A percentile compares a stretch with the other conserved stretches of the same genome.
Evolutionary conservation across 129 eudicot species (phyloP).

Genomic region (Saposhnikovia divaricata): DNA sequence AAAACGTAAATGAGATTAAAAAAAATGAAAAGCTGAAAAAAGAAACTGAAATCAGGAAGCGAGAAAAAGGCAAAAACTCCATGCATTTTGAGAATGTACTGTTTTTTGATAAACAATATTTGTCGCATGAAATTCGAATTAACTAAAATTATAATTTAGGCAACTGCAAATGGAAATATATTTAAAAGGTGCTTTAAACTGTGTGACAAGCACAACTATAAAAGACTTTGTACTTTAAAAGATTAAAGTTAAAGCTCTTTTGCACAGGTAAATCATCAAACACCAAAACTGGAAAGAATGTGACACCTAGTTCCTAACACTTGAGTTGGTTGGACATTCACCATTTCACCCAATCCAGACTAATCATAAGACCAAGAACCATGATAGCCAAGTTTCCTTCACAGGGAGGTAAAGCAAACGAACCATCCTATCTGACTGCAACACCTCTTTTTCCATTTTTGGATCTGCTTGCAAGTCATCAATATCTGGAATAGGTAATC

Average conservation of each 20-base stretch:
- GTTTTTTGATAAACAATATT: too few species aligned
- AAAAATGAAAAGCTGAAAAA: too few species aligned
- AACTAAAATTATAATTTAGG: too few species aligned
- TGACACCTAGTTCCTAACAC: neutral
- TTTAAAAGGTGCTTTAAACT: neutral
- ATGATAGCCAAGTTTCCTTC: conserved; percentile 26
- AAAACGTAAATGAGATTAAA: too few species aligned
- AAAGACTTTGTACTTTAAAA: neutral
- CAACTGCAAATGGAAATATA: too few species aligned
- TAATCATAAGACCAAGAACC: conserved; percentile 12
- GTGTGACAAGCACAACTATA: neutral
- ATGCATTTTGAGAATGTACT: too few species aligned
- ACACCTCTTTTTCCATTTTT: conserved; percentile 11
- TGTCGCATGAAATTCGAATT: too few species aligned
- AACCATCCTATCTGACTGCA: neutral
- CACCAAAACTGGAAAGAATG: neutral
- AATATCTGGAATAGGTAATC: neutral
- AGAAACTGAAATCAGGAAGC: too few species aligned
- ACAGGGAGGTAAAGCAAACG: conserved; percentile 23
- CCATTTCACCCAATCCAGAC: neutral
- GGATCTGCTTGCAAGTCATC: neutral
- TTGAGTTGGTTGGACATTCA: conserved; percentile 2
- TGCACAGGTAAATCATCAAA: neutral
- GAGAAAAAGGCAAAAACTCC: too few species aligned
- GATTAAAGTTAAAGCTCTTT: neutral